Conservation (phyloP, 495 filamentous ascomycete genomes). For the Lasiosphaeria ovina region DNA sequence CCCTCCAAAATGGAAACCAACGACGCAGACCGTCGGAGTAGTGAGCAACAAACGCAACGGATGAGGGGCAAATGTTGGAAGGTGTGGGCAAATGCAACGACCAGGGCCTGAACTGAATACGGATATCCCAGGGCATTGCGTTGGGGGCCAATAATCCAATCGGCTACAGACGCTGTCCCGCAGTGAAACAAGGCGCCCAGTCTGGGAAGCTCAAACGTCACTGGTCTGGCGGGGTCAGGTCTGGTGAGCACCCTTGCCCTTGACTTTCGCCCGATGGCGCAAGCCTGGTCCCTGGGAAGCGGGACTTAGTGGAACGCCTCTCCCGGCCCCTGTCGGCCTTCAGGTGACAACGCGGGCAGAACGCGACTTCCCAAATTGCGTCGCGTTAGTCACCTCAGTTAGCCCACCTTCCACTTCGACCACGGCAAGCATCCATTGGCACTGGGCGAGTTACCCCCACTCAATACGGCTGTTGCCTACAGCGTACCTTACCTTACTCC, state of each 20-base stretch:
- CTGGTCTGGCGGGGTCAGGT: background rate
- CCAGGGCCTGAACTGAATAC: too few species aligned
- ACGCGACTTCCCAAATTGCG: slow-evolving; percentile 13
- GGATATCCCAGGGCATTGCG: background rate
- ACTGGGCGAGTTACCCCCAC: too few species aligned
- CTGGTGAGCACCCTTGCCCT: too few species aligned
- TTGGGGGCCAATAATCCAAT: background rate
- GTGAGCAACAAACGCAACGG: too few species aligned
- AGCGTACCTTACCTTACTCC: too few species aligned
- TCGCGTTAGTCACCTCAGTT: slow-evolving; percentile 14
- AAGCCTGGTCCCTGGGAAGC: slow-evolving; percentile 1
- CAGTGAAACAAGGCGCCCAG: background rate
- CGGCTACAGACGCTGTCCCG: background rate
- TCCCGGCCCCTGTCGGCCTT: slow-evolving; percentile 4
- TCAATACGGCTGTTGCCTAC: too few species aligned
- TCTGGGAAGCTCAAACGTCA: background rate
- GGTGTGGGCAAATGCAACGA: too few species aligned
- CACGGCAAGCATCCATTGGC: too few species aligned
- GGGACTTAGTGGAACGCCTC: background rate
- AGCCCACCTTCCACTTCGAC: background rate
- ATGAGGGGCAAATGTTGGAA: too few species aligned
- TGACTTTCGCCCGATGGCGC: background rate
- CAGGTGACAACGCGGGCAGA: slow-evolving; percentile 21
- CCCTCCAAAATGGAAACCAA: too few species aligned
- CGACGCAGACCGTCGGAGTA: too few species aligned